Evolutionary conservation across 305 asterid genomes (phyloP).

Genomic region (Lippia alba): DNA sequence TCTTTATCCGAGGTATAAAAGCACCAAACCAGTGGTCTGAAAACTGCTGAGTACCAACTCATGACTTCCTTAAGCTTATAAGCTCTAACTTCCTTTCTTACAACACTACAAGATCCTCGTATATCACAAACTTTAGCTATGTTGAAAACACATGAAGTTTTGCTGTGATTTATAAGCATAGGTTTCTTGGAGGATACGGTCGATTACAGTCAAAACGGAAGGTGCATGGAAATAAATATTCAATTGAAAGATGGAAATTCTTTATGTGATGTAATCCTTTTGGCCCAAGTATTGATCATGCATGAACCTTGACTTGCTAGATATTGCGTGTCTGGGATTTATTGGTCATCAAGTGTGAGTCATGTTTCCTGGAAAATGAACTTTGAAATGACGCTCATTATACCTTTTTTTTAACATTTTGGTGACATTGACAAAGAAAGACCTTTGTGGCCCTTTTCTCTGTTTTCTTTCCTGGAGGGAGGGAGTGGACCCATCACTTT

Average conservation of each 20-base stretch:
- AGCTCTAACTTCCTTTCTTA: background rate
- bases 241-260: background rate
- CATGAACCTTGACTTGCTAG: constrained; percentile 8
- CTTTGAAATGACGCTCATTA: background rate
- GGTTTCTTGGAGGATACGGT: constrained; percentile 33
- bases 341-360: background rate
- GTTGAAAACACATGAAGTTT: background rate
- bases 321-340: background rate
- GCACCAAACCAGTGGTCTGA: constrained; percentile 21
- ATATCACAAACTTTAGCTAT: background rate
- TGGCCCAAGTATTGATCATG: background rate
- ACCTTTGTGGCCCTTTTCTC: constrained; percentile 53
- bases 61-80: background rate
- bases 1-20: constrained; percentile 11
- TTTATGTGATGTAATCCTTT: background rate
- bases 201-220: constrained; percentile 16
- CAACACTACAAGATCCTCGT: background rate
- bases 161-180: constrained; percentile 22
- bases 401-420: too few species aligned
- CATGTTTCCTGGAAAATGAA: background rate
- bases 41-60: constrained; percentile 23
- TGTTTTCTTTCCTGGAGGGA: constrained; percentile 77
- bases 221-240: constrained; percentile 21
- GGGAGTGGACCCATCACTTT: constrained; percentile 63
- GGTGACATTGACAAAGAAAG: background rate